Evolutionary conservation across 2,329 filamentous ascomycete genomes (phyloP).

Genomic region (Cytospora schulzeri): DNA sequence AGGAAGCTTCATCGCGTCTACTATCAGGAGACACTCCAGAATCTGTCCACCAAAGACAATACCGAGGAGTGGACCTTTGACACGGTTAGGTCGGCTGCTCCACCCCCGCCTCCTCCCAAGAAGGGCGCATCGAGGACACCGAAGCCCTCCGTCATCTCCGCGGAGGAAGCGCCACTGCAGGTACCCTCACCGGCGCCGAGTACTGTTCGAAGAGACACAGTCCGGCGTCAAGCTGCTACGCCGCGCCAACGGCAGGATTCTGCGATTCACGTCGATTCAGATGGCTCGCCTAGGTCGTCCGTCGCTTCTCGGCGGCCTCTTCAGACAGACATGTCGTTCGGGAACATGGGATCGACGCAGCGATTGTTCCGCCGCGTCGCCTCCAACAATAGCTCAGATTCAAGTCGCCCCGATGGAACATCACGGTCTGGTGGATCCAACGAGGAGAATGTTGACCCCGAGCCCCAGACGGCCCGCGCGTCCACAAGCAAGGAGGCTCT

Average conservation of each 20-base stretch:
- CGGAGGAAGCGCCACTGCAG: constrained; percentile 63
- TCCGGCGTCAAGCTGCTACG: constrained; percentile 50
- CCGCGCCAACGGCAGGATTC: constrained; percentile 29
- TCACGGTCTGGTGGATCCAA: constrained; percentile 44
- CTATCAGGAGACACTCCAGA: constrained; percentile 89
- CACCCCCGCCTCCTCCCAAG: constrained; percentile 39
- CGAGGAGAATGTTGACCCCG: constrained; percentile 64
- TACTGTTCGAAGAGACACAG: constrained; percentile 64
- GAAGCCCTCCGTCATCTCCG: constrained; percentile 58
- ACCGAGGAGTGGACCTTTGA: constrained; percentile 95
- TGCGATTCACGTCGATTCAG: constrained; percentile 36
- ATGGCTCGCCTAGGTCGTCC: constrained; percentile 47
- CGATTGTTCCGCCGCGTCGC: constrained; percentile 85
- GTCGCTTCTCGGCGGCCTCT: constrained; percentile 71
- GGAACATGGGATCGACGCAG: constrained; percentile 89
- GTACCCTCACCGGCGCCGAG: constrained; percentile 54
- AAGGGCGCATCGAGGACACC: constrained; percentile 56
- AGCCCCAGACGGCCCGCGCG: constrained; percentile 47
- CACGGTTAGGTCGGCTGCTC: constrained; percentile 76
- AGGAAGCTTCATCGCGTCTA: constrained; percentile 74
- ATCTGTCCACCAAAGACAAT: constrained; percentile 66
- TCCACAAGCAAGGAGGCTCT: constrained; percentile 77
- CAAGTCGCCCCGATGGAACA: constrained; percentile 40
- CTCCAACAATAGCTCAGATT: constrained; percentile 68
- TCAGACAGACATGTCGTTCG: constrained; percentile 88